These are phyloP conservation scores for Alternaria gansuensis DNA, from an alignment of 2,329 filamentous ascomycete species.

Conservation along the genomic window DNA sequence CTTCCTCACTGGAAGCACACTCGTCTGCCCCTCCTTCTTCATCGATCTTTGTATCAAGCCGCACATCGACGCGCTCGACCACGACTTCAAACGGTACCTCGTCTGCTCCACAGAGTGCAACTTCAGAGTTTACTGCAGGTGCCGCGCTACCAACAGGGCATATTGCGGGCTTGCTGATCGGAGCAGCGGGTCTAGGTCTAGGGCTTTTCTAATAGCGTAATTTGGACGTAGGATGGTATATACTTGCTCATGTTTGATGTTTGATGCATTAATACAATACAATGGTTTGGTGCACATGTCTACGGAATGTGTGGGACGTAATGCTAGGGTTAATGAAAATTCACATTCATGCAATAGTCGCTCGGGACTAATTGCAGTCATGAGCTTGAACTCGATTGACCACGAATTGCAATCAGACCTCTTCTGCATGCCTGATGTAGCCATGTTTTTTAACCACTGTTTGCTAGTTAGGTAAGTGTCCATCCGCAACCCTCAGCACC, in stretches of 20 bases:
- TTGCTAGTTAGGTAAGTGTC: neutral
- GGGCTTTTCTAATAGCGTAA: slow-evolving; percentile 29
- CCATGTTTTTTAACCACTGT: neutral
- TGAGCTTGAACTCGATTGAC: neutral
- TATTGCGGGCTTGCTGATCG: slow-evolving; percentile 35
- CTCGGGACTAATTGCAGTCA: neutral
- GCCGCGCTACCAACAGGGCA: slow-evolving; percentile 27
- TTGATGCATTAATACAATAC: neutral
- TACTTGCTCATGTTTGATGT: slow-evolving; percentile 16
- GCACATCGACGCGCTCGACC: slow-evolving; percentile 22
- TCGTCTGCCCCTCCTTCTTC: neutral
- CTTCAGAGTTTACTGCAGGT: slow-evolving; percentile 28
- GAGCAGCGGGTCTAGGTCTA: slow-evolving; percentile 38
- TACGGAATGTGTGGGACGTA: slow-evolving; percentile 13
- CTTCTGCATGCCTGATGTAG: neutral
- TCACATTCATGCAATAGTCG: neutral
- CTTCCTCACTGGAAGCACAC: slow-evolving; percentile 4
- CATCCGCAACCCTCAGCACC: neutral
- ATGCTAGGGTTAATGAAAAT: slow-evolving; percentile 5
- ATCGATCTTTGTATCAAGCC: slow-evolving; percentile 17
- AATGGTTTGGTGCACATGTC: slow-evolving; percentile 5
- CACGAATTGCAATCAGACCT: no score
- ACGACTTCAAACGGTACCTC: slow-evolving; percentile 13
- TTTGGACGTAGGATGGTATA: neutral
- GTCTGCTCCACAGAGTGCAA: slow-evolving; percentile 15